These are phyloP conservation scores for Ophiostoma sp. DNA, from an alignment of 2,329 filamentous ascomycete species.

Conservation along the genomic window DNA sequence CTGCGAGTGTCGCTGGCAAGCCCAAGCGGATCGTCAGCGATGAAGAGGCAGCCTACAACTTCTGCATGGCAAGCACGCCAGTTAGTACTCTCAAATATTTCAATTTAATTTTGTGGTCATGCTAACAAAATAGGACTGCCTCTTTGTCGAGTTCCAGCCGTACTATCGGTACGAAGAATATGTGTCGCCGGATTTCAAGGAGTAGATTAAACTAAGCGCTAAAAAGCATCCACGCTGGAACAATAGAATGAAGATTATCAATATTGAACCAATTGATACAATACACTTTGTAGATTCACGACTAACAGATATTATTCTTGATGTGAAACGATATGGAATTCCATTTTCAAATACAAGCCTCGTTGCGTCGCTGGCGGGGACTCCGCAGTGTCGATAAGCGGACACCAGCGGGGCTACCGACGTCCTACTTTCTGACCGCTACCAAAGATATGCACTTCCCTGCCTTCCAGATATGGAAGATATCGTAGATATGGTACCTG, in stretches of 20 bases:
- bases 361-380: neutral
- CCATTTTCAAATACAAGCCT: neutral
- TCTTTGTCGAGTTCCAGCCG: constrained; percentile 55
- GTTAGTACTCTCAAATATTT: constrained; percentile 29
- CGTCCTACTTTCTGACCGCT: neutral
- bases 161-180: constrained; percentile 48
- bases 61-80: constrained; percentile 27
- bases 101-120: neutral
- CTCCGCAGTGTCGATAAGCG: constrained; percentile 4
- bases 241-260: neutral
- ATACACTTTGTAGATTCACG: neutral
- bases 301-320: too few relatives aligned
- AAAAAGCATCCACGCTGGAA: neutral
- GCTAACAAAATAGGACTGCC: constrained; percentile 38
- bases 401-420: neutral
- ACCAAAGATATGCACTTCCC: constrained; percentile 3
- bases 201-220: neutral
- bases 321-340: too few relatives aligned
- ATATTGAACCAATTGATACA: neutral
- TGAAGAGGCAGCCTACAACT: constrained; percentile 39
- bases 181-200: constrained; percentile 25
- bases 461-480: neutral
- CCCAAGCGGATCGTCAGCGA: constrained; percentile 37
- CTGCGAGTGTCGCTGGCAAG: constrained; percentile 40
- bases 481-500: neutral